A percentile compares a stretch with the other conserved stretches of the same genome.
These are phyloP conservation scores for Triangularia setosa DNA, from an alignment of 2,329 filamentous ascomycete genomes.

Conservation along the genomic window DNA sequence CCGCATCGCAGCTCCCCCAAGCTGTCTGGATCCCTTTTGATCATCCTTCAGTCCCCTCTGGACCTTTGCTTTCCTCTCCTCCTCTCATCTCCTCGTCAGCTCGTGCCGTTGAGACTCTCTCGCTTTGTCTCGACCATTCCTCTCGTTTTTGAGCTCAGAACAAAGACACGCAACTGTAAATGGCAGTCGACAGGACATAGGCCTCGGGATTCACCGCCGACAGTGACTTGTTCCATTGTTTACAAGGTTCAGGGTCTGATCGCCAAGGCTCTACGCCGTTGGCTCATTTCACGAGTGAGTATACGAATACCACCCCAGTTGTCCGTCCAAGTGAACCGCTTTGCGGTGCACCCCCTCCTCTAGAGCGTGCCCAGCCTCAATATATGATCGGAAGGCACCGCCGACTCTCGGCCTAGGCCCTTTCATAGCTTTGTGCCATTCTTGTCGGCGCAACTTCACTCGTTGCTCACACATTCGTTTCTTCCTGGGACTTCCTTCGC, in stretches of 20 bases:
- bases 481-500: constrained; percentile 10
- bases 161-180: background rate
- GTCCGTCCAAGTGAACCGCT: constrained; percentile 1
- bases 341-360: constrained; percentile 6
- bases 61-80: constrained; percentile 3
- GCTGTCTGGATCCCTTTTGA: constrained; percentile 6
- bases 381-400: constrained; percentile 26
- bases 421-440: constrained; percentile 7
- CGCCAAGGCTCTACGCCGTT: constrained; percentile 24
- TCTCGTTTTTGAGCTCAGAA: background rate
- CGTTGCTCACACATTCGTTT: constrained; percentile 24
- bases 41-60: background rate
- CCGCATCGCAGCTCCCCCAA: constrained; percentile 1
- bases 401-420: constrained; percentile 8
- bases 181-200: background rate
- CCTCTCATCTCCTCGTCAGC: background rate
- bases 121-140: background rate
- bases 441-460: constrained; percentile 18
- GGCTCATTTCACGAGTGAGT: constrained; percentile 14
- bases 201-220: background rate
- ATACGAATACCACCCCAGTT: background rate
- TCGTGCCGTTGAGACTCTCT: background rate
- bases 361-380: constrained; percentile 12
- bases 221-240: background rate
- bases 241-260: constrained; percentile 8